A percentile compares a stretch with the other conserved stretches of the same genome.
phyloP scores from a whole-genome alignment of 352 stramenopile species.

The Globisporangium paroecandrum region DNA sequence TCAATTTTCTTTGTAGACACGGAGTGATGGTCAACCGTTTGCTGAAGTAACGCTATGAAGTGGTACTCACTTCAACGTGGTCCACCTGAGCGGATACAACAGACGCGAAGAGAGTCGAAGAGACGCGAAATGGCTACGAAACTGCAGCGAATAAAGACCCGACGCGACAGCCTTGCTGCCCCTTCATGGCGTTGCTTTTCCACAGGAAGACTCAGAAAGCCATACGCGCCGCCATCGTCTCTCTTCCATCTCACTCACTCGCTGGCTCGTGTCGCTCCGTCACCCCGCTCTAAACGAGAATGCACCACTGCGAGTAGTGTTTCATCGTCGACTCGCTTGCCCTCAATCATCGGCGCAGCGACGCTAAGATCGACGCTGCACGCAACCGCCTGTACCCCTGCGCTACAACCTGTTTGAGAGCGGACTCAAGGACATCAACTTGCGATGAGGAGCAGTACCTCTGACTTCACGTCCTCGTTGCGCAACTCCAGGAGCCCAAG shows the following conservation, averaged over 20 bases:
- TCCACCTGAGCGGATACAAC: not conserved
- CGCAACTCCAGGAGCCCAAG: slow-evolving; percentile 26
- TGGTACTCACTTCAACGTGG: not conserved
- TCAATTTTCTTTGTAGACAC: not conserved
- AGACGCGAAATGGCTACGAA: slow-evolving; percentile 9
- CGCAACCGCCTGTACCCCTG: too few species aligned
- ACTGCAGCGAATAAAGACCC: not conserved
- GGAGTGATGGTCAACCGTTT: slow-evolving; percentile 1
- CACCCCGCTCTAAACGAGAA: too few species aligned
- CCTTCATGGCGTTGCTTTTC: too few species aligned
- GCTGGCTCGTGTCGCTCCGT: too few species aligned
- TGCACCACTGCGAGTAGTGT: too few species aligned
- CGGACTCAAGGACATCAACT: not conserved
- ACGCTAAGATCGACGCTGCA: too few species aligned
- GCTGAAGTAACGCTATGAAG: slow-evolving; percentile 3
- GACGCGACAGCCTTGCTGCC: too few species aligned
- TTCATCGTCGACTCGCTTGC: too few species aligned
- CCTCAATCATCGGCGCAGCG: too few species aligned
- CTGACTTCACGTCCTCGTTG: slow-evolving; percentile 35
- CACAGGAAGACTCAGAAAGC: too few species aligned
- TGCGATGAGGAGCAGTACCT: slow-evolving; percentile 15
- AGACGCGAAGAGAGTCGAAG: not conserved
- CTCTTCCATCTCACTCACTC: too few species aligned
- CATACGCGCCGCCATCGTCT: too few species aligned
- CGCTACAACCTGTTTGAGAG: not conserved